A percentile compares a stretch with the other conserved stretches of the same genome.
Conservation (phyloP, 1,284 basidiomycete genomes). For the Pholiota adiposa region DNA sequence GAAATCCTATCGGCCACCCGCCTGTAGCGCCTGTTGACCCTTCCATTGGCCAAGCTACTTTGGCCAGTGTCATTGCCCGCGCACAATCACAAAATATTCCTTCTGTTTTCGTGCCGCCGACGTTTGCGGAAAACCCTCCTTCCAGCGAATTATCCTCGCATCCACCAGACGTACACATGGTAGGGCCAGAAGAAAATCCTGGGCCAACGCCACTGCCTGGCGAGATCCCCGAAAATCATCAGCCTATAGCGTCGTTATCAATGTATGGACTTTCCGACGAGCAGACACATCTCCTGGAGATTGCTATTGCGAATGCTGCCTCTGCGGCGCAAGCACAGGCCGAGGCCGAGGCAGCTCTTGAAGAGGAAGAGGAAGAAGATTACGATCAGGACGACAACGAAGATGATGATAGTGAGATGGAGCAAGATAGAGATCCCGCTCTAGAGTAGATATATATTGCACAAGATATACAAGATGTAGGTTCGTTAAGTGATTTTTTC, state of each 20-base stretch:
- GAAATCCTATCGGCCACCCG: slow-evolving; percentile 41
- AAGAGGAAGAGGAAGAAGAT: slow-evolving; percentile 68
- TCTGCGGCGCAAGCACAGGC: slow-evolving; percentile 74
- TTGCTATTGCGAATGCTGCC: slow-evolving; percentile 71
- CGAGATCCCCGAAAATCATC: slow-evolving; percentile 24
- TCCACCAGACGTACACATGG: slow-evolving; percentile 2
- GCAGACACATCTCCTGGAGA: slow-evolving; percentile 66
- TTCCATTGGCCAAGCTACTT: slow-evolving; percentile 58
- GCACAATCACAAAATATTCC: slow-evolving; percentile 55
- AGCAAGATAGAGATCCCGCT: slow-evolving; percentile 25
- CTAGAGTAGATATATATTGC: slow-evolving; percentile 22
- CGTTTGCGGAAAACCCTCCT: slow-evolving; percentile 1
- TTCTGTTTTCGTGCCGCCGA: slow-evolving; percentile 12
- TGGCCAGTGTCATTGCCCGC: slow-evolving; percentile 69
- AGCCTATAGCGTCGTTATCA: slow-evolving; percentile 45
- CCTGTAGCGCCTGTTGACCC: slow-evolving; percentile 42
- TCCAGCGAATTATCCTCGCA: slow-evolving; percentile 15
- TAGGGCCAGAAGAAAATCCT: slow-evolving; percentile 14
- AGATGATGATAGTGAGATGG: slow-evolving; percentile 36
- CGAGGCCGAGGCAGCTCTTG: slow-evolving; percentile 71
- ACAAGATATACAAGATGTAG: slow-evolving; percentile 22
- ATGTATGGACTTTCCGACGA: slow-evolving; percentile 72
- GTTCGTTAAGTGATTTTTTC: slow-evolving; percentile 24
- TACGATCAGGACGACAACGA: slow-evolving; percentile 47
- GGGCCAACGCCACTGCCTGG: slow-evolving; percentile 14